Percentiles rank a stretch among this genome's conserved stretches.
phyloP scores from a whole-genome alignment of 495 filamentous ascomycete genomes.

The Penicillium angulare region DNA sequence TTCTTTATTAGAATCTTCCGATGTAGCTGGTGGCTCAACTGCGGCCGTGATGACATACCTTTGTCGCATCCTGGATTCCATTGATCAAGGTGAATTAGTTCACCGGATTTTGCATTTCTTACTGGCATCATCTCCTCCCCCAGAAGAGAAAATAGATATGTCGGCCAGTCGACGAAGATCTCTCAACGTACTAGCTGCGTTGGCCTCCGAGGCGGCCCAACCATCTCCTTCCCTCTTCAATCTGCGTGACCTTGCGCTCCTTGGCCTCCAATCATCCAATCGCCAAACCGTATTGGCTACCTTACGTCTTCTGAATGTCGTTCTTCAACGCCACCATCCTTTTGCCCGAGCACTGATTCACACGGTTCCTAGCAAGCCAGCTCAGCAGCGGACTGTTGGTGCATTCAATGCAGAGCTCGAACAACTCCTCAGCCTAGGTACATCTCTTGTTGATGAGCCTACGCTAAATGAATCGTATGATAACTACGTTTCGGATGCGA shows the following conservation, averaged over 20 bases:
- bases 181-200: slow-evolving; percentile 77
- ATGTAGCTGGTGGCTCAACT: slow-evolving; percentile 93
- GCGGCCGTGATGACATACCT: slow-evolving; percentile 95
- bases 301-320: slow-evolving; percentile 76
- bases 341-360: slow-evolving; percentile 76
- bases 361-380: slow-evolving; percentile 59
- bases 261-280: slow-evolving; percentile 79
- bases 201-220: slow-evolving; percentile 60
- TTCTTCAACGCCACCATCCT: slow-evolving; percentile 81
- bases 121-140: slow-evolving; percentile 64
- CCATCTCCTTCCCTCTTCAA: slow-evolving; percentile 89
- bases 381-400: slow-evolving; percentile 69
- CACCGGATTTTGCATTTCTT: slow-evolving; percentile 92
- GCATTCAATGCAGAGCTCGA: slow-evolving; percentile 79
- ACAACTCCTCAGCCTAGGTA: slow-evolving; percentile 68
- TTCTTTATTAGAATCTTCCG: slow-evolving; percentile 91
- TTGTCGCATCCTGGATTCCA: slow-evolving; percentile 80
- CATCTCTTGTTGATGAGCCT: slow-evolving; percentile 66
- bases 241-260: slow-evolving; percentile 83
- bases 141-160: slow-evolving; percentile 54
- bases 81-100: slow-evolving; percentile 90
- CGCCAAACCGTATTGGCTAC: slow-evolving; percentile 87
- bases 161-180: slow-evolving; percentile 76
- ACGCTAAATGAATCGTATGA: slow-evolving; percentile 78
- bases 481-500: slow-evolving; percentile 75